Conservation (phyloP, 345 rosid genomes). For the Salix dunnii region DNA sequence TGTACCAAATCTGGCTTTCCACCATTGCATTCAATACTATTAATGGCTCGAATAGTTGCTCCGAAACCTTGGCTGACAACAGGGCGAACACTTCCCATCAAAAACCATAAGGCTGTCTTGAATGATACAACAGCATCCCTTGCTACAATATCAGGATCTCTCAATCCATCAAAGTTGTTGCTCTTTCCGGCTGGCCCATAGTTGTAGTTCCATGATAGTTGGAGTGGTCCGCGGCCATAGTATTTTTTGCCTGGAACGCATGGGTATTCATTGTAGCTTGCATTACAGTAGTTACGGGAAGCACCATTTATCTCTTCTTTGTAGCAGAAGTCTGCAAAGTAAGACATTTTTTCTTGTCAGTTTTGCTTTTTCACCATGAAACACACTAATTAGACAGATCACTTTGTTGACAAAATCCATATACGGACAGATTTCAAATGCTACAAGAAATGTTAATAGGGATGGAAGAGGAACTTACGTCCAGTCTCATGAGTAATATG, state of each 20-base stretch:
- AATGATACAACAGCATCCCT: conserved; percentile 50
- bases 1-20: conserved; percentile 36
- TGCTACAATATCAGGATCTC: conserved; percentile 58
- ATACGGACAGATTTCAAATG: too few relatives aligned
- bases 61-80: conserved; percentile 64
- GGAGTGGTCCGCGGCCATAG: conserved; percentile 64
- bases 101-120: conserved; percentile 69
- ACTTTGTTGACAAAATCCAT: too few relatives aligned
- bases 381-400: too few relatives aligned
- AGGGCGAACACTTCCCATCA: conserved; percentile 53
- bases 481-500: conserved; percentile 49
- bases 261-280: conserved; percentile 38
- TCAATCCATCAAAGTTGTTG: conserved; percentile 47
- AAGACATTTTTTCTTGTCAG: background rate
- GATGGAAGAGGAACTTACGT: conserved; percentile 21
- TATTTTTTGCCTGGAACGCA: conserved; percentile 53
- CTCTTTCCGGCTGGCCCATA: conserved; percentile 57
- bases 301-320: conserved; percentile 53
- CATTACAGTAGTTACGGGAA: conserved; percentile 41
- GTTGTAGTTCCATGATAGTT: conserved; percentile 64
- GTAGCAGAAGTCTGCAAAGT: conserved; percentile 47
- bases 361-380: too few relatives aligned
- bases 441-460: background rate
- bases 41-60: conserved; percentile 59
- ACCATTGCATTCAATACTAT: conserved; percentile 56